Conservation (phyloP, 305 asterid genomes). For the Caryopteris hybrid region DNA sequence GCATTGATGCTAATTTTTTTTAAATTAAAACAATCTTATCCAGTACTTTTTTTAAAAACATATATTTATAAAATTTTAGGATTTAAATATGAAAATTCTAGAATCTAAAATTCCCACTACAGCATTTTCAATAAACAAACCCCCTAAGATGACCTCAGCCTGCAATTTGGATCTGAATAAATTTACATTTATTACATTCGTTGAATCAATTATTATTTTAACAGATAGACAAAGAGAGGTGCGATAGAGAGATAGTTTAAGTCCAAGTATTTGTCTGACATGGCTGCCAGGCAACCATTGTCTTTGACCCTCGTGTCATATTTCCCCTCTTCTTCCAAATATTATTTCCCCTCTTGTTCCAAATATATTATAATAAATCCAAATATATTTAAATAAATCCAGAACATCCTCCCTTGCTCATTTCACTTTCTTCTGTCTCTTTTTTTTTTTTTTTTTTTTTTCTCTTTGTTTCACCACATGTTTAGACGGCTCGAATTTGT, state of each 20-base stretch:
- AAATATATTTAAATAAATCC: not conserved
- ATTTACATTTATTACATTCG: not conserved
- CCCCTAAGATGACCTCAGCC: not conserved
- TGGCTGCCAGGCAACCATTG: conserved; percentile 36
- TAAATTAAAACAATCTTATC: too few relatives aligned
- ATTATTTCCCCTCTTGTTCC: not conserved
- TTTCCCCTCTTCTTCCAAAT: conserved; percentile 3
- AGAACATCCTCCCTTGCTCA: conserved; percentile 48
- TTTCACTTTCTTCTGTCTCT: not conserved
- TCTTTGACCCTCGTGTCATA: conserved; percentile 54
- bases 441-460: not conserved
- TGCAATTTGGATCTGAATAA: not conserved
- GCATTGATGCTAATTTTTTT: too few relatives aligned
- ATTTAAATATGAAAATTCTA: too few relatives aligned
- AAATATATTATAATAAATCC: not conserved
- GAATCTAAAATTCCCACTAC: too few relatives aligned
- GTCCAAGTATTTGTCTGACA: conserved; percentile 24
- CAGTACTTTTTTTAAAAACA: too few relatives aligned
- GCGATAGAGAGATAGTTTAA: too few relatives aligned
- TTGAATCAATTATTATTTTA: not conserved
- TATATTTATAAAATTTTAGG: too few relatives aligned
- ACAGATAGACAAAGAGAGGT: too few relatives aligned
- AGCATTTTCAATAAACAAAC: too few relatives aligned
- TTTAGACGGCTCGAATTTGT: too few relatives aligned
- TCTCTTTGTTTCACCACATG: too few relatives aligned